phyloP scores from a whole-genome alignment of 768 basidiomycete genomes.

The Hebeloma cylindrosporum region DNA sequence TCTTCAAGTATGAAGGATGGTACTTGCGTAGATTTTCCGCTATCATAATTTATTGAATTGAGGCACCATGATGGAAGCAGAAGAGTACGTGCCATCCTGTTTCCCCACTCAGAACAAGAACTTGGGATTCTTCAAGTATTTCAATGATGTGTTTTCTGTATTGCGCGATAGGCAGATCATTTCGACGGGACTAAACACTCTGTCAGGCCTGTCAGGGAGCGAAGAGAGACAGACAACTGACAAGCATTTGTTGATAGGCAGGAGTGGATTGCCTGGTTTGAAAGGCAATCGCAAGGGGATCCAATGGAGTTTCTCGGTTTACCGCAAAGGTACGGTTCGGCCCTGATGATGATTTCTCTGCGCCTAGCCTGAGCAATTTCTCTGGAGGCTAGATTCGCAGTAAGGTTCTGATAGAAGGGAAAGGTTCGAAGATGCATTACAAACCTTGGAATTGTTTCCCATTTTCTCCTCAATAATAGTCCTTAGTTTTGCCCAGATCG shows the following conservation, averaged over 20 bases:
- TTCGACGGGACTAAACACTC: conserved; percentile 62
- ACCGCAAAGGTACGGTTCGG: conserved; percentile 1
- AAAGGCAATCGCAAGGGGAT: conserved; percentile 57
- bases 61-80: not conserved
- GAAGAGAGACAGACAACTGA: conserved; percentile 36
- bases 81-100: conserved; percentile 37
- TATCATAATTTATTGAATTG: conserved; percentile 28
- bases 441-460: conserved; percentile 43
- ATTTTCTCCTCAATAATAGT: conserved; percentile 64
- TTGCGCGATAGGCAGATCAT: conserved; percentile 79
- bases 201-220: conserved; percentile 2
- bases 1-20: conserved; percentile 94
- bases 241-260: conserved; percentile 88
- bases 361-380: conserved; percentile 17
- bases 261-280: conserved; percentile 56
- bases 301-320: conserved; percentile 31
- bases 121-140: conserved; percentile 70
- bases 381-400: conserved; percentile 10
- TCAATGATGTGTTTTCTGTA: conserved; percentile 74
- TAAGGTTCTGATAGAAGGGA: not conserved
- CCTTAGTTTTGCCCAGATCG: conserved; percentile 68
- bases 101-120: conserved; percentile 76
- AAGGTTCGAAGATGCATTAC: conserved; percentile 4
- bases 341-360: conserved; percentile 6
- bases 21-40: conserved; percentile 96